Evolutionary conservation across 192 early-diverging fungal species (phyloP).

Genomic region (Jimgerdemannia flammicorona): DNA sequence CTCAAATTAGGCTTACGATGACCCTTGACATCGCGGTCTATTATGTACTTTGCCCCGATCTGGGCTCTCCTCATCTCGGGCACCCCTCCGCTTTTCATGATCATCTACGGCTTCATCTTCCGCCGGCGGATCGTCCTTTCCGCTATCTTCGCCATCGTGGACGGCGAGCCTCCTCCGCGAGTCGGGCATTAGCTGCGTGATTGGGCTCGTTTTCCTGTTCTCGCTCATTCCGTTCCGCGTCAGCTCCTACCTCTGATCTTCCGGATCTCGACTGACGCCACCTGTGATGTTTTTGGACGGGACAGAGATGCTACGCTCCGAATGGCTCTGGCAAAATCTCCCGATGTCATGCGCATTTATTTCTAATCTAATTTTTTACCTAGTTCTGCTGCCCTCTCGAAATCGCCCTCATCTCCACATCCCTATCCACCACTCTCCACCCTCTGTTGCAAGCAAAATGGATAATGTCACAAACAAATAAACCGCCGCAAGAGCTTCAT

Average conservation of each 20-base stretch:
- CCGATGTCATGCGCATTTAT: no score
- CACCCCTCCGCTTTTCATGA: constrained; percentile 23
- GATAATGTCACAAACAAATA: no score
- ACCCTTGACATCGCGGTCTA: constrained; percentile 6
- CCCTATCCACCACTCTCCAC: no score
- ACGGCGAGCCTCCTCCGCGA: constrained; percentile 27
- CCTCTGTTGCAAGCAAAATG: no score
- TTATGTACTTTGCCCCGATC: constrained; percentile 16
- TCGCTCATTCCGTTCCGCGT: constrained; percentile 18
- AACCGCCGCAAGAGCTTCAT: no score
- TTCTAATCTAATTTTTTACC: no score
- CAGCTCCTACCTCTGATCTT: constrained; percentile 7
- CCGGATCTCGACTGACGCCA: constrained; percentile 20
- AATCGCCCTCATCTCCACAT: no score
- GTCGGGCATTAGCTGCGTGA: constrained; percentile 19
- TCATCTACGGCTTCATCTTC: background rate
- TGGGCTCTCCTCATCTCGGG: constrained; percentile 30
- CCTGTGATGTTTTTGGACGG: constrained; percentile 12
- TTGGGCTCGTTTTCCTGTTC: constrained; percentile 22
- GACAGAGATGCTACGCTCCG: constrained; percentile 15
- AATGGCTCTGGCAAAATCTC: no score
- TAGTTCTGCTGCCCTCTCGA: no score
- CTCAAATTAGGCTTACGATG: background rate
- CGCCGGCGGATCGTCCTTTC: constrained; percentile 10
- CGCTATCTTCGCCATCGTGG: constrained; percentile 21